These are phyloP conservation scores for Polymyxa betae DNA, from an alignment of 208 protist species.

Conservation along the genomic window DNA sequence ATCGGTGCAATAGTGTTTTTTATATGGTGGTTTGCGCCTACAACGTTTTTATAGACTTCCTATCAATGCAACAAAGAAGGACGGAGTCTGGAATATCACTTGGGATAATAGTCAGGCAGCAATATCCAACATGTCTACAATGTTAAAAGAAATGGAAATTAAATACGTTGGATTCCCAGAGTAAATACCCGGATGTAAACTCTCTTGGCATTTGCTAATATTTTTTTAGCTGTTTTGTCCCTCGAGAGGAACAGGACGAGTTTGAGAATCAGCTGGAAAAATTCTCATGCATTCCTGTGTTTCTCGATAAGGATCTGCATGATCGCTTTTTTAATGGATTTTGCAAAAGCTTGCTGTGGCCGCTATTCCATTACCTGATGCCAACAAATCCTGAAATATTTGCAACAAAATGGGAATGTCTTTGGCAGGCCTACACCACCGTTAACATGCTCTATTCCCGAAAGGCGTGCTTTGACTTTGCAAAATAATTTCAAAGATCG, in stretches of 20 bases:
- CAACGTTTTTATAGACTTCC: conserved; percentile 4
- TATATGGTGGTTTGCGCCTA: background rate
- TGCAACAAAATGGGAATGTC: conserved; percentile 57
- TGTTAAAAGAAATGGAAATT: conserved; percentile 15
- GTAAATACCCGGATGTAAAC: background rate
- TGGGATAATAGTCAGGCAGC: conserved; percentile 50
- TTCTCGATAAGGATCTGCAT: conserved; percentile 8
- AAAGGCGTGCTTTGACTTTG: background rate
- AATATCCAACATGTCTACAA: conserved; percentile 38
- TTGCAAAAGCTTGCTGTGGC: conserved; percentile 62
- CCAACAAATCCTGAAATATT: conserved; percentile 60
- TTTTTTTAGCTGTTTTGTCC: background rate
- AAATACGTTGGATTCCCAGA: conserved; percentile 39
- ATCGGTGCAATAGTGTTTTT: background rate
- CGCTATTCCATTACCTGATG: conserved; percentile 65
- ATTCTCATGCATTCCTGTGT: conserved; percentile 56
- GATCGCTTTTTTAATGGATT: conserved; percentile 53
- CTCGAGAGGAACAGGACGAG: conserved; percentile 56
- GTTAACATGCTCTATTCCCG: conserved; percentile 63
- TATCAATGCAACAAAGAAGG: background rate
- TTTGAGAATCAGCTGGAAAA: conserved; percentile 51
- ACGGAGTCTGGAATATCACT: background rate
- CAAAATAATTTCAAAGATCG: background rate
- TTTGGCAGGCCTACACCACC: conserved; percentile 60
- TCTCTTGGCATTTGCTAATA: background rate